Conservation (phyloP, 2,329 filamentous ascomycete species). For the Magnaporthiopsis rhizophila region DNA sequence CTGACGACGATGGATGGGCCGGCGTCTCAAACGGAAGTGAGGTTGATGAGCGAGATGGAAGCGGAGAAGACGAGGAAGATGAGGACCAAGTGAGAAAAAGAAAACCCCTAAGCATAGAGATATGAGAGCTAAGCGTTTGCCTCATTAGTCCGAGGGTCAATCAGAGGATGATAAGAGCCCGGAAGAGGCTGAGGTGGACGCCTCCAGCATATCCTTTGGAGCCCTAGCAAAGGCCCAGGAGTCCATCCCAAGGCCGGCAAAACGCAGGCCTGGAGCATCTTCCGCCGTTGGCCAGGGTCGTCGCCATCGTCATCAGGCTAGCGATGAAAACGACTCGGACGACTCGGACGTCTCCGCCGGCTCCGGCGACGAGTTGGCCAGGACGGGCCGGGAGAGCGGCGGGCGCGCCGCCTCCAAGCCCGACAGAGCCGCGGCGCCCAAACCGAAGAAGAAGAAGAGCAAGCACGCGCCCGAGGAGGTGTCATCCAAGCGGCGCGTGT, state of each 20-base stretch:
- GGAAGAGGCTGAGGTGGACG: conserved; percentile 32
- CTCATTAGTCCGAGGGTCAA: conserved; percentile 12
- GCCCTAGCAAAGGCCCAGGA: conserved; percentile 83
- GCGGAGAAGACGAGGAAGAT: conserved; percentile 12
- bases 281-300: conserved; percentile 17
- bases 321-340: conserved; percentile 21
- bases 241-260: conserved; percentile 34
- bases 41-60: conserved; percentile 13
- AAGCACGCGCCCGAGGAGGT: conserved; percentile 87
- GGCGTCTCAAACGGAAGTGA: conserved; percentile 1
- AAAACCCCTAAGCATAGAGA: too few species aligned
- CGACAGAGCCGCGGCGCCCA: conserved; percentile 11
- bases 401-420: not conserved
- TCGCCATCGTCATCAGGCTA: conserved; percentile 13
- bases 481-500: conserved; percentile 76
- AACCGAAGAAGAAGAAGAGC: conserved; percentile 35
- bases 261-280: conserved; percentile 11
- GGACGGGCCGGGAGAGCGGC: not conserved
- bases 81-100: conserved; percentile 11
- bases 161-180: conserved; percentile 26
- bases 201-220: conserved; percentile 70
- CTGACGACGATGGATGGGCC: conserved; percentile 2
- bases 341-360: conserved; percentile 12
- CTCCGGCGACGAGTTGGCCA: not conserved
- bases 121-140: not conserved